Base-by-base conservation (phyloP, 345 rosid genomes). In the Cardamine occulta region DNA sequence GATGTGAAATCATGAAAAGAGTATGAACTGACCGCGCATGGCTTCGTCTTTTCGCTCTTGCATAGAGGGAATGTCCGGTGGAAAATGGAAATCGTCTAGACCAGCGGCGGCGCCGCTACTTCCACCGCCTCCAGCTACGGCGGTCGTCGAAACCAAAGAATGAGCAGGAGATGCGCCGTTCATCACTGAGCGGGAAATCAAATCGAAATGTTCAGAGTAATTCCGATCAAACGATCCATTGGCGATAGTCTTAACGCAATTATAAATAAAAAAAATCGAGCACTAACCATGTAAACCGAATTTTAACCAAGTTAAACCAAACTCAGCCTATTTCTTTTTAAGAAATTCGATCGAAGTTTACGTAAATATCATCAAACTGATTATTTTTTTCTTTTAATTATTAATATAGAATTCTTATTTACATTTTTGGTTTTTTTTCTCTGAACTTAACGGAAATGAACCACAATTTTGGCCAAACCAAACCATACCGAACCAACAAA, bases 131-230 rank as follows among this genome's bases (percentile, higher is more conserved):
- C 91, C 92, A 8, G 68, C 82, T 45, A 89, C 82, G 39, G 91
- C 91, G 10, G 94, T 82, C 7, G 94, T 91, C 26, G 97, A 89
- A 31, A 86, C 81, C 29, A 93, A 85, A 39, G 97, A 88, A 70
- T 81, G 84, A 21, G 88, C 88, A 7, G 96, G 93, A 39, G 97
- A 91, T 19, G 89, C 81, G 66, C 89, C 85, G 72, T 74, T 91
- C 98, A 91, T 88, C 47, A 24, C 55, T 63, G 23, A 63, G 37
- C 68, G 68, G 53, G 8, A 42, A 63, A 15, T 63, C 37, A 24
- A 63, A 63, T 42, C 23, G 8, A n/a, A 40, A 61, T 24, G 23
- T 58, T 32, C 26, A 6, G 0, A 42, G 67, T 42, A 8, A 23
- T 26, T 63, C 37, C 0, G 32, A 61, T 39, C 53, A 28, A 44